phyloP scores from a whole-genome alignment of 1,284 basidiomycete genomes.

The Xerocomus amazonicus region DNA sequence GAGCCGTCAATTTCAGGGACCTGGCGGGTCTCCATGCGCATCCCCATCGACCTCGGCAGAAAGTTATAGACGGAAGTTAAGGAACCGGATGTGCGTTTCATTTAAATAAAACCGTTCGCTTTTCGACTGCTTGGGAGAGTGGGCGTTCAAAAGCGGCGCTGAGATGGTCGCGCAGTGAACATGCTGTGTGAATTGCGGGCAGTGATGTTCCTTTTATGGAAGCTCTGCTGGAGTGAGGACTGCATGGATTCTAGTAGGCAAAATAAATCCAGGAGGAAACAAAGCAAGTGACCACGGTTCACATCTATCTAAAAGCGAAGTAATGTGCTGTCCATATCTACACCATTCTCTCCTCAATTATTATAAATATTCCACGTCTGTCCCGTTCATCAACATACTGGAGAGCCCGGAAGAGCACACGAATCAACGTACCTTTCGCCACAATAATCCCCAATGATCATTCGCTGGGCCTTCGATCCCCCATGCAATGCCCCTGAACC shows the following conservation, averaged over 20 bases:
- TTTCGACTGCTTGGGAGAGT: neutral
- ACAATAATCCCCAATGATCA: conserved; percentile 74
- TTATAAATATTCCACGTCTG: conserved; percentile 2
- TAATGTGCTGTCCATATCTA: neutral
- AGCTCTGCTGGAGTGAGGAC: neutral
- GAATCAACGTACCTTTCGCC: conserved; percentile 65
- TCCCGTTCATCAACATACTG: neutral
- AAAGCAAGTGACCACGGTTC: neutral
- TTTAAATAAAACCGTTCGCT: neutral
- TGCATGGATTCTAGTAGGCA: neutral
- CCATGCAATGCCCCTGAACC: conserved; percentile 88
- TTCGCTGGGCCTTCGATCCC: conserved; percentile 85
- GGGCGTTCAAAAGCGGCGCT: neutral
- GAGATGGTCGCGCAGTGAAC: conserved; percentile 3
- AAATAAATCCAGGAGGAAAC: neutral
- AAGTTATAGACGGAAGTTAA: neutral
- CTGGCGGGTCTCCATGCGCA: conserved; percentile 25
- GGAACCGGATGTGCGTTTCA: neutral
- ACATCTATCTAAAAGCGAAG: neutral
- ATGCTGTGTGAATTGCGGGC: conserved; percentile 4
- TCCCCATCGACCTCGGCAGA: neutral
- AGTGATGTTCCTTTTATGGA: conserved; percentile 15
- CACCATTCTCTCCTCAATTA: neutral
- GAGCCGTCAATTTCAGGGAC: conserved; percentile 46
- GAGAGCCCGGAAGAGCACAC: neutral